A percentile compares a stretch with the other conserved stretches of the same genome.
Conservation (phyloP, 345 rosid species). For the Geranium brycei region DNA sequence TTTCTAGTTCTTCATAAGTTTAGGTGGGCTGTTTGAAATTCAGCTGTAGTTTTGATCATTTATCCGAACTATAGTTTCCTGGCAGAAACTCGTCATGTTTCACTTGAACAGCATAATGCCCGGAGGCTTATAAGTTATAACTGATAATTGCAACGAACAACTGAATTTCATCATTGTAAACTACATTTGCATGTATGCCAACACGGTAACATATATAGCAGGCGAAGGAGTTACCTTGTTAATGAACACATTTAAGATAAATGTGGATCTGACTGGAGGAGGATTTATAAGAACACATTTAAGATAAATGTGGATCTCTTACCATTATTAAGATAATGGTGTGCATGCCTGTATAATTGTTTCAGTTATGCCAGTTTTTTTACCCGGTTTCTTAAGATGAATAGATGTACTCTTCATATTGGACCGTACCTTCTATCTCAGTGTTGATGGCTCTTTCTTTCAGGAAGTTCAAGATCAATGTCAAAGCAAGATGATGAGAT, state of each 20-base stretch:
- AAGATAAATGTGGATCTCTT: neutral
- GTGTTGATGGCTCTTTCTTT: conserved; percentile 6
- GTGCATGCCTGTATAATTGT: neutral
- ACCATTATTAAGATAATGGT: no score
- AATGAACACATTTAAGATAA: no score
- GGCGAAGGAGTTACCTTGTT: neutral
- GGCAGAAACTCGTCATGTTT: no score
- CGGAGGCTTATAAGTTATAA: neutral
- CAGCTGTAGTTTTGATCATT: no score
- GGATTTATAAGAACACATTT: neutral
- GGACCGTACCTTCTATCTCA: conserved; percentile 6
- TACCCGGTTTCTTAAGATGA: neutral
- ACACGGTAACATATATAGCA: neutral
- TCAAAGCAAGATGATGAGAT: conserved; percentile 50
- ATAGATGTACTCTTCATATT: neutral
- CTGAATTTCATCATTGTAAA: neutral
- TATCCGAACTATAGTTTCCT: no score
- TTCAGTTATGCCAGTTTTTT: neutral
- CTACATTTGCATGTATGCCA: neutral
- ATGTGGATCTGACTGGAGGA: neutral
- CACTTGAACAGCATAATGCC: neutral
- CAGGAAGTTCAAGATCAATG: conserved; percentile 38
- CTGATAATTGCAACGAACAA: neutral
- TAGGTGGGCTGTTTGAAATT: no score
- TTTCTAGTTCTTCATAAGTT: no score